Conservation (phyloP, 2,329 filamentous ascomycete species). For the Penicillium sp. region DNA sequence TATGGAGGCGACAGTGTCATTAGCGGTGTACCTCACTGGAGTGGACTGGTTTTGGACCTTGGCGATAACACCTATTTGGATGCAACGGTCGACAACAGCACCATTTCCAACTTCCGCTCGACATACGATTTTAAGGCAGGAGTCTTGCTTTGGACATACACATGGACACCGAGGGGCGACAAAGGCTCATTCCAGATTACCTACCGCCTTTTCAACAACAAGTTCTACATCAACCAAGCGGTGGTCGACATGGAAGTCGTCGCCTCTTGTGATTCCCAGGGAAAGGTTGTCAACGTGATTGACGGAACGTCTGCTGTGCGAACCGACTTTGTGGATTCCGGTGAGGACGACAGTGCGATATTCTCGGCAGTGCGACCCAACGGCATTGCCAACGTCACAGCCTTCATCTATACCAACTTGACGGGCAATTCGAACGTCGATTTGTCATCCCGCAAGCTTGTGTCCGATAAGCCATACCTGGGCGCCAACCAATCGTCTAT, state of each 20-base stretch:
- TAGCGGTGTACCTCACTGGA: constrained; percentile 66
- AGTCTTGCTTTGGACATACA: constrained; percentile 60
- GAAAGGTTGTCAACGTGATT: constrained; percentile 61
- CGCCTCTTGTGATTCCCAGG: constrained; percentile 50
- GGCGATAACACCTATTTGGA: constrained; percentile 54
- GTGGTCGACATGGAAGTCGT: constrained; percentile 58
- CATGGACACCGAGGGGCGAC: constrained; percentile 55
- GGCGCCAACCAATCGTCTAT: constrained; percentile 60
- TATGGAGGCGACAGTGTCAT: constrained; percentile 68
- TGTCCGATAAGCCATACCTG: constrained; percentile 48
- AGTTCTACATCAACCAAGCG: constrained; percentile 58
- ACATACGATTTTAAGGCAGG: constrained; percentile 61
- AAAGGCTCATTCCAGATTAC: constrained; percentile 53
- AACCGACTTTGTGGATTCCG: constrained; percentile 56
- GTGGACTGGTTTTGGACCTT: constrained; percentile 55
- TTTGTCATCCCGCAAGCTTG: constrained; percentile 41
- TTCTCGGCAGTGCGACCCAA: constrained; percentile 62
- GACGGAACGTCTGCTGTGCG: constrained; percentile 66
- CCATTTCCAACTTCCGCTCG: constrained; percentile 59
- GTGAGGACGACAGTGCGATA: constrained; percentile 54
- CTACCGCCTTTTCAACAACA: constrained; percentile 65
- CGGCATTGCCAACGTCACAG: constrained; percentile 60
- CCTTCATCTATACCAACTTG: constrained; percentile 52
- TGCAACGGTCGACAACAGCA: constrained; percentile 55
- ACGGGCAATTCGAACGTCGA: constrained; percentile 40